Base-by-base conservation (phyloP, 169 alveolate genomes). In the Cryptosporidium sp. region DNA sequence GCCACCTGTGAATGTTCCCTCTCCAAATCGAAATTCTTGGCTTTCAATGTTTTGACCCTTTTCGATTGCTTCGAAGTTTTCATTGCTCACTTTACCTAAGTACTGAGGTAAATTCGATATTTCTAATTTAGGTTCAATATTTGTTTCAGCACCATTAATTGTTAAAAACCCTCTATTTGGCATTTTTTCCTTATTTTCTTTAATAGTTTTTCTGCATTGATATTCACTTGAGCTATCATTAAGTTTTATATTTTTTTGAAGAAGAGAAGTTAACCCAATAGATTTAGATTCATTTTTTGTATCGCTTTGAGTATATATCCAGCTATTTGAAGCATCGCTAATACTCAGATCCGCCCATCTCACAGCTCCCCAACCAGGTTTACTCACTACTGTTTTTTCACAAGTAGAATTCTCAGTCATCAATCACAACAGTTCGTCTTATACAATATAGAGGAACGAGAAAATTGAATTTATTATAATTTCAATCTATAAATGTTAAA, bases 291-390 rank as follows among this genome's bases (percentile, higher is more conserved):
- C 89, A 42, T 80, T 80, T 42, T 65, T 80, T 39, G 75, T 53
- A 18, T 80, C 89, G 42, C 80, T 65, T 62, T 80, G 89, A 45
- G 67, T 62, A 16, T 56, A 33, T 18, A 80, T 37, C 89, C 89
- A 80, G 33, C 89, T 80, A 62, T 80, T 80, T 44, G 89, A 80
- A 33, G 89, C 75, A 26, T 80, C 89, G 65, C 89, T 80, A 8
- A 80, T 29, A 48, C 69, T 80, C 37, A 80, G 35, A 70, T 80
- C 89, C 44, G 89, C 89, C 89, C 89, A 80, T 80, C 89, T 80
- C 3, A 80, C 75, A 26, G 89, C 73, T 37, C 89, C 89, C 75
- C 89, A 62, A 23, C 56, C 42, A 14, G 69, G 44, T 44, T 80
- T 80, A 73, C 69, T 56, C 31, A 65, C 80, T 65, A 31, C 65